Percentiles rank a stretch among this genome's conserved stretches.
These are phyloP conservation scores for Leucaena leucocephala DNA, from an alignment of 306 rosid species.

Conservation along the genomic window DNA sequence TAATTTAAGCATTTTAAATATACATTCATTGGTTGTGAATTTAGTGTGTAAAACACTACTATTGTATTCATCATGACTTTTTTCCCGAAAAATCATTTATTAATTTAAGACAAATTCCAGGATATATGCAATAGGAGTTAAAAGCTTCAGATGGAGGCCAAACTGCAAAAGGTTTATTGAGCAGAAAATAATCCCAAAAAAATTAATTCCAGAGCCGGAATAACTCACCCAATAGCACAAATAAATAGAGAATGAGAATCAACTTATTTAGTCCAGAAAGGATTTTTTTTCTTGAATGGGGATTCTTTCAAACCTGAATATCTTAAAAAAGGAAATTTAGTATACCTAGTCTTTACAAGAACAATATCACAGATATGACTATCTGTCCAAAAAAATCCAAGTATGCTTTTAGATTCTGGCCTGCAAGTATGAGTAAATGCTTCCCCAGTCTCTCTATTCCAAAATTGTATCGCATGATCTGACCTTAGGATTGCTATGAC, in stretches of 20 bases:
- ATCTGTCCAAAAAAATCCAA: constrained; percentile 98
- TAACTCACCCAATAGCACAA: constrained; percentile 10
- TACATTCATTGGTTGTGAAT: not conserved
- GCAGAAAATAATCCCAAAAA: not conserved
- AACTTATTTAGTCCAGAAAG: not conserved
- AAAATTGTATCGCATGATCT: constrained; percentile 72
- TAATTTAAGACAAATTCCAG: not conserved
- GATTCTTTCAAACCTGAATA: constrained; percentile 12
- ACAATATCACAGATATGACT: constrained; percentile 80
- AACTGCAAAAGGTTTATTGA: not conserved
- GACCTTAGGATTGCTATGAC: constrained; percentile 85
- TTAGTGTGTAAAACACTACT: not conserved
- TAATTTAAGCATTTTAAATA: not conserved
- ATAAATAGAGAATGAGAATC: not conserved
- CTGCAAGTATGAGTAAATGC: constrained; percentile 75
- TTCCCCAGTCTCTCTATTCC: constrained; percentile 78
- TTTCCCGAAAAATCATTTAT: not conserved
- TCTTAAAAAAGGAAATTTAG: constrained; percentile 9
- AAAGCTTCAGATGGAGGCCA: constrained; percentile 9
- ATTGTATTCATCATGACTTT: not conserved
- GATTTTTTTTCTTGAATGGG: not conserved
- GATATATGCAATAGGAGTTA: not conserved
- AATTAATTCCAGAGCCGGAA: not conserved
- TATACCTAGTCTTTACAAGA: constrained; percentile 86
- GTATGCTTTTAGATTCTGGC: constrained; percentile 79